phyloP scores from a whole-genome alignment of 108 stramenopile species.

The Cyclotella baltica region DNA sequence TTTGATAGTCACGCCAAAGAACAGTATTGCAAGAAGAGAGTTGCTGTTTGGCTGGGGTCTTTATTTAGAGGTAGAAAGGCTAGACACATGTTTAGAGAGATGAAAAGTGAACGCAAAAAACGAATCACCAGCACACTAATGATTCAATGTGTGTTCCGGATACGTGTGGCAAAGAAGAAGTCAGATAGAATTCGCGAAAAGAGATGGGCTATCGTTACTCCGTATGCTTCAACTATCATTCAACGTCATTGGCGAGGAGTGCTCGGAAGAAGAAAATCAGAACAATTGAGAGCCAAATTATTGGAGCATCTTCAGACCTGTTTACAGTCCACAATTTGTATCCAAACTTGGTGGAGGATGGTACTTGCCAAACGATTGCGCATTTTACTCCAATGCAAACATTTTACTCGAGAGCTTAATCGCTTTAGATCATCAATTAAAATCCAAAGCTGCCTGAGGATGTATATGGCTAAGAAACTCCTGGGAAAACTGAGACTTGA shows the following conservation, averaged over 20 bases:
- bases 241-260: constrained; percentile 44
- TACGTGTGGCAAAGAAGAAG: constrained; percentile 26
- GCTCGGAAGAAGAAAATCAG: constrained; percentile 36
- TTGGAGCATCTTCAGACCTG: constrained; percentile 1
- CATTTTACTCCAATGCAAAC: constrained; percentile 3
- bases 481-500: constrained; percentile 16
- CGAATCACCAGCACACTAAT: neutral
- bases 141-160: constrained; percentile 42
- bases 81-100: constrained; percentile 27
- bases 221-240: constrained; percentile 31
- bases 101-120: constrained; percentile 18
- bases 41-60: constrained; percentile 48
- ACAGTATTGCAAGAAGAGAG: constrained; percentile 37
- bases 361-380: constrained; percentile 13
- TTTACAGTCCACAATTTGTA: constrained; percentile 5
- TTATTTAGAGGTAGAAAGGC: constrained; percentile 51
- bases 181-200: constrained; percentile 9
- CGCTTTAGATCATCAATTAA: constrained; percentile 27
- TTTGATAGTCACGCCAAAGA: constrained; percentile 23
- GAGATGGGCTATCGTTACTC: constrained; percentile 25
- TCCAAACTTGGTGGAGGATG: constrained; percentile 43
- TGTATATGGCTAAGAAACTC: neutral
- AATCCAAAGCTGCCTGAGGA: constrained; percentile 41
- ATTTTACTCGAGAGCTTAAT: constrained; percentile 11
- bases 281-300: neutral